Percentiles rank a stretch among this genome's conserved stretches.
Evolutionary conservation across 169 alveolate genomes (phyloP).

Genomic region (Theileria sp.): DNA sequence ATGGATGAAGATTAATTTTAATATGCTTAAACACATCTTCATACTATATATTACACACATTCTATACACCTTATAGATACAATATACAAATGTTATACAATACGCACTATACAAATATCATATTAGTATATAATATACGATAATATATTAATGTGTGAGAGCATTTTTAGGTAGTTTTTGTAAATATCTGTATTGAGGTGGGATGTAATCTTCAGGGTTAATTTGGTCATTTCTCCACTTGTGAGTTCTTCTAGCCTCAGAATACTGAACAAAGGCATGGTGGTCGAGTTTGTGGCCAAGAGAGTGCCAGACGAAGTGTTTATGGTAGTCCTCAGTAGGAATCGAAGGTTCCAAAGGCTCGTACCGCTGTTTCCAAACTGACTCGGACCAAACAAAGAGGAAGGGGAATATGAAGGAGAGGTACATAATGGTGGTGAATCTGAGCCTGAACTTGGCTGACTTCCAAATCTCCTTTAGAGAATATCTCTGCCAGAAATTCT

Average conservation of each 20-base stretch:
- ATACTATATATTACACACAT: neutral
- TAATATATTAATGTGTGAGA: neutral
- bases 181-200: constrained; percentile 76
- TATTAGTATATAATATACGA: too few species aligned
- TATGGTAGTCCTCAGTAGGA: constrained; percentile 74
- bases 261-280: constrained; percentile 83
- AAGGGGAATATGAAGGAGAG: constrained; percentile 51
- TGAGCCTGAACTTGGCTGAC: constrained; percentile 66
- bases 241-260: constrained; percentile 83
- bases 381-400: constrained; percentile 55
- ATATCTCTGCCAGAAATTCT: constrained; percentile 65
- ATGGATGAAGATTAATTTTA: constrained; percentile 22
- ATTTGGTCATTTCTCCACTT: constrained; percentile 81
- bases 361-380: constrained; percentile 64
- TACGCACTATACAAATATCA: neutral
- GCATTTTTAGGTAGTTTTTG: constrained; percentile 35
- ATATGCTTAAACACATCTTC: neutral
- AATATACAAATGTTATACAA: too few species aligned
- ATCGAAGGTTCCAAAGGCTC: constrained; percentile 77
- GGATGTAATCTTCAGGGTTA: constrained; percentile 84
- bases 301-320: constrained; percentile 79
- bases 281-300: constrained; percentile 81
- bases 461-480: constrained; percentile 61
- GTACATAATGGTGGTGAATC: constrained; percentile 48
- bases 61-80: too few species aligned